Evolutionary conservation across 2,329 filamentous ascomycete genomes (phyloP).

Genomic region (Aspergillus pseudonomiae): DNA sequence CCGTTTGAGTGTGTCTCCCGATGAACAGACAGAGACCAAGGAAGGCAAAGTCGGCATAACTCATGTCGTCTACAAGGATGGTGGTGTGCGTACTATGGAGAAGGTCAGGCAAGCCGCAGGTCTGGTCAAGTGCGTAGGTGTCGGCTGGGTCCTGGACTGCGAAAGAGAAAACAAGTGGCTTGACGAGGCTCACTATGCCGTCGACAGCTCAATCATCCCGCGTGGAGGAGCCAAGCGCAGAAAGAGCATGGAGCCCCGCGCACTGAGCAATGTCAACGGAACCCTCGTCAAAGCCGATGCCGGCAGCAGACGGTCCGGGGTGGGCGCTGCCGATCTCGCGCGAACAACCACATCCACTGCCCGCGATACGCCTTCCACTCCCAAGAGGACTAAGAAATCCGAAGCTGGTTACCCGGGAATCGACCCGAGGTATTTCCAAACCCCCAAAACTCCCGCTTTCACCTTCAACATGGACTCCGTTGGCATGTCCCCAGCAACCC

Average conservation of each 20-base stretch:
- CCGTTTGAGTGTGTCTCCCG: slow-evolving; percentile 42
- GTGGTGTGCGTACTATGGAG: slow-evolving; percentile 76
- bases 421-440: slow-evolving; percentile 25
- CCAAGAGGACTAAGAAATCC: slow-evolving; percentile 15
- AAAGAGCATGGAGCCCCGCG: slow-evolving; percentile 79
- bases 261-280: slow-evolving; percentile 70
- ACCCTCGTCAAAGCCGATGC: slow-evolving; percentile 53
- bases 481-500: slow-evolving; percentile 49
- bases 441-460: slow-evolving; percentile 39
- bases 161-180: slow-evolving; percentile 77
- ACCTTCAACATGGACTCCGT: slow-evolving; percentile 43
- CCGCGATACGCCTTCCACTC: slow-evolving; percentile 16
- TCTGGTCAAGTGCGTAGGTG: slow-evolving; percentile 81
- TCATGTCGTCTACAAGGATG: slow-evolving; percentile 89
- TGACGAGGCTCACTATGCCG: slow-evolving; percentile 69
- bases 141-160: slow-evolving; percentile 85
- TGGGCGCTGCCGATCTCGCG: slow-evolving; percentile 36
- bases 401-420: slow-evolving; percentile 22
- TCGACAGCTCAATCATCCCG: slow-evolving; percentile 69
- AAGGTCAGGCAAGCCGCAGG: slow-evolving; percentile 74
- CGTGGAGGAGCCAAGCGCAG: slow-evolving; percentile 72
- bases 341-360: slow-evolving; percentile 37
- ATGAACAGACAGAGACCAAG: slow-evolving; percentile 35
- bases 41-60: slow-evolving; percentile 71
- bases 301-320: slow-evolving; percentile 34